Evolutionary conservation across 139 green algal species (phyloP).

Genomic region (Auxenochlorella protothecoides): DNA sequence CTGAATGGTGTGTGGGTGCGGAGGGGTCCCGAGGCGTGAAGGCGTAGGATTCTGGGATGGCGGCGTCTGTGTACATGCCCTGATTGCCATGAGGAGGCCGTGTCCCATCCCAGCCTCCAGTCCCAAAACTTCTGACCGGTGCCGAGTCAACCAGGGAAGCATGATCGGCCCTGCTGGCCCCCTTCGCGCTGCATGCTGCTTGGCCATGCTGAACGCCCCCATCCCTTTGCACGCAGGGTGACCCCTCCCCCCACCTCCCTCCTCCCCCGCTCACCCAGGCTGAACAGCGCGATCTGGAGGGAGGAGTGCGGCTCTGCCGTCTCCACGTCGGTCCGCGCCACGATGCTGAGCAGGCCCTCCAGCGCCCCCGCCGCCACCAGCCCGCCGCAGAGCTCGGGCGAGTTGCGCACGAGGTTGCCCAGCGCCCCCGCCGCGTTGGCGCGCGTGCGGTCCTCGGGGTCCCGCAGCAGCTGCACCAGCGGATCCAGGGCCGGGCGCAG

Average conservation of each 20-base stretch:
- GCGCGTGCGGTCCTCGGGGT: slow-evolving; percentile 77
- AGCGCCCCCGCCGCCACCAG: slow-evolving; percentile 58
- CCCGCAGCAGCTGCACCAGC: slow-evolving; percentile 59
- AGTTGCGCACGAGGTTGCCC: slow-evolving; percentile 91
- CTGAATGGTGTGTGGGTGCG: not conserved
- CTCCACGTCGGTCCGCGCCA: not conserved
- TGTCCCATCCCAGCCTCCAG: not conserved
- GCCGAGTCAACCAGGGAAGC: too few species aligned
- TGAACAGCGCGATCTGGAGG: slow-evolving; percentile 86
- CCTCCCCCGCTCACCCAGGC: slow-evolving; percentile 39
- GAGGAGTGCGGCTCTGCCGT: slow-evolving; percentile 20
- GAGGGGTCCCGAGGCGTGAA: too few species aligned
- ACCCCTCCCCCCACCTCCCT: not conserved
- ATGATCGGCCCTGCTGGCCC: too few species aligned
- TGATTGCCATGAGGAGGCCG: not conserved
- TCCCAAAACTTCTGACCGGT: not conserved
- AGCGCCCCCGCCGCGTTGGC: slow-evolving; percentile 90
- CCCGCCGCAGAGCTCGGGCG: slow-evolving; percentile 49
- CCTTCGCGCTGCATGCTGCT: too few species aligned
- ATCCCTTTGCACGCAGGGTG: too few species aligned
- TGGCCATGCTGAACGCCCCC: not conserved
- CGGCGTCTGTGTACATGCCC: not conserved
- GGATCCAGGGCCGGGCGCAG: slow-evolving; percentile 57
- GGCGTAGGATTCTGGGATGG: too few species aligned
- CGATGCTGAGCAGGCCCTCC: slow-evolving; percentile 4